These are phyloP conservation scores for Nemania serpens DNA, from an alignment of 2,329 filamentous ascomycete genomes.

Conservation along the genomic window DNA sequence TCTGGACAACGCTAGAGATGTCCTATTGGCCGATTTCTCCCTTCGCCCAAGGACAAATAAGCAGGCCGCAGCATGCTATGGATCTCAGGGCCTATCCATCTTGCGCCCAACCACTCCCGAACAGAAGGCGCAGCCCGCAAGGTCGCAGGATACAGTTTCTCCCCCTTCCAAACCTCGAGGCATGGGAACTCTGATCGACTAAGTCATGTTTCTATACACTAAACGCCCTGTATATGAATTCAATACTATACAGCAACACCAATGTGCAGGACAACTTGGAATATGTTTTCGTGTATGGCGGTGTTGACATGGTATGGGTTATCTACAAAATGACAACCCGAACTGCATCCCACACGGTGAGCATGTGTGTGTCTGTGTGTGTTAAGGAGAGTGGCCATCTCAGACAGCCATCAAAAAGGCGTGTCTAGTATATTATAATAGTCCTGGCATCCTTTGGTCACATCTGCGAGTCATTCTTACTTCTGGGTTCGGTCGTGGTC, in stretches of 20 bases:
- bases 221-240: constrained; percentile 1
- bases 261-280: background rate
- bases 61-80: constrained; percentile 14
- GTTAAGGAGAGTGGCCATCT: too few species aligned
- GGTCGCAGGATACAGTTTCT: constrained; percentile 34
- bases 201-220: constrained; percentile 1
- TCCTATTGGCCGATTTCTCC: constrained; percentile 38
- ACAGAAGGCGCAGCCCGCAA: constrained; percentile 23
- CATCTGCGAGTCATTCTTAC: background rate
- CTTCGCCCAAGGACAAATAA: constrained; percentile 35
- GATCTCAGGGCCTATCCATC: constrained; percentile 16
- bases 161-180: constrained; percentile 40
- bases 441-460: background rate
- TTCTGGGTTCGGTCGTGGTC: background rate
- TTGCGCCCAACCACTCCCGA: constrained; percentile 36
- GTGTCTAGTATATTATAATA: background rate
- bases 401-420: background rate
- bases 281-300: background rate
- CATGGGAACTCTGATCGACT: constrained; percentile 38
- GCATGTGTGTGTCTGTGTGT: background rate
- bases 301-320: background rate
- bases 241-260: background rate
- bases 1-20: constrained; percentile 16
- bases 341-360: background rate
- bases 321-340: background rate